Percentiles rank a stretch among this genome's conserved stretches.
phyloP scores from a whole-genome alignment of 78 protist species.

The Anaeramoeba flamelloides region DNA sequence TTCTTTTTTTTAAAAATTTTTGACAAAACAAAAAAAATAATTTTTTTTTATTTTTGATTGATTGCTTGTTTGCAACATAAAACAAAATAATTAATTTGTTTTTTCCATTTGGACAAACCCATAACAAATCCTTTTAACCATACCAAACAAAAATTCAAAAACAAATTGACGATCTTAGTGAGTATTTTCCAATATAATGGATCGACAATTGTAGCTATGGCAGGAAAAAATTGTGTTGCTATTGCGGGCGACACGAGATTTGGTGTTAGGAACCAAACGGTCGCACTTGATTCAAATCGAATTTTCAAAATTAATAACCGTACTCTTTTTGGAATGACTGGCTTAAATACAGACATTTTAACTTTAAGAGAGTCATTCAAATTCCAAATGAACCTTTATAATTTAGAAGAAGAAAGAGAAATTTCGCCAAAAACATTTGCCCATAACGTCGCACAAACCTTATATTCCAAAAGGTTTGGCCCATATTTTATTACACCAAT shows the following conservation, averaged over 20 bases:
- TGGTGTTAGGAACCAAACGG: neutral
- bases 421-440: neutral
- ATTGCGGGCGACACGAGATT: slow-evolving; percentile 1
- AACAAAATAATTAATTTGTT: too few species aligned
- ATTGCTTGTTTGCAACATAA: too few species aligned
- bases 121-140: too few species aligned
- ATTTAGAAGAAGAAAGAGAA: slow-evolving; percentile 10
- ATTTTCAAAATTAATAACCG: neutral
- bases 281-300: neutral
- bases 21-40: too few species aligned
- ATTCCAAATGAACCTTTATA: slow-evolving; percentile 6
- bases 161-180: too few species aligned
- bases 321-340: neutral
- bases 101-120: too few species aligned
- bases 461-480: neutral
- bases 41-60: too few species aligned
- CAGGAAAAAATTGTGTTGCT: slow-evolving; percentile 10
- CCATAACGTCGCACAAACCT: neutral
- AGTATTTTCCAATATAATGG: slow-evolving; percentile 9
- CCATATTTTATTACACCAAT: slow-evolving; percentile 4
- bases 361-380: neutral
- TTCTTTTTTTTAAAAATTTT: too few species aligned
- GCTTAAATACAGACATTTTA: neutral
- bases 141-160: too few species aligned
- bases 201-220: slow-evolving; percentile 5